phyloP scores from a whole-genome alignment of 805 yeast species.

The Candida berthetii region DNA sequence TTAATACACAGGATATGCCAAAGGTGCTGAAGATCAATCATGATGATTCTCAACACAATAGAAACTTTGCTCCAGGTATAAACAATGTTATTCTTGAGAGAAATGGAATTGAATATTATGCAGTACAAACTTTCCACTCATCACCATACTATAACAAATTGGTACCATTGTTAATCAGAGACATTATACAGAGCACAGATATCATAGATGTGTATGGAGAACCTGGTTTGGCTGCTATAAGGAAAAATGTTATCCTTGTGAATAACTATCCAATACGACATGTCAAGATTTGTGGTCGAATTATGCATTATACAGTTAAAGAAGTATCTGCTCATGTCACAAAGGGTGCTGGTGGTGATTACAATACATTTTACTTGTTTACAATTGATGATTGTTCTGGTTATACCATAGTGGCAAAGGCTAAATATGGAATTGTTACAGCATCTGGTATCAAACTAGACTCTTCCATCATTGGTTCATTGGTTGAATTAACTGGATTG shows the following conservation, averaged over 20 bases:
- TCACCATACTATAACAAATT: slow-evolving; percentile 22
- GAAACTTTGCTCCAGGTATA: slow-evolving; percentile 20
- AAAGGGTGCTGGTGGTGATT: no score
- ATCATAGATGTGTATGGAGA: slow-evolving; percentile 20
- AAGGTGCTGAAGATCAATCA: not conserved
- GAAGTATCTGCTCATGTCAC: not conserved
- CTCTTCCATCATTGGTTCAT: no score
- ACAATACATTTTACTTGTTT: slow-evolving; percentile 14
- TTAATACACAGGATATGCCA: no score
- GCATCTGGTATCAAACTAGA: not conserved
- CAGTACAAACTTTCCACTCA: slow-evolving; percentile 26
- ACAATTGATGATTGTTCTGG: slow-evolving; percentile 19
- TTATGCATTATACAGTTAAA: slow-evolving; percentile 13
- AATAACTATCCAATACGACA: slow-evolving; percentile 36
- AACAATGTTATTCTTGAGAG: slow-evolving; percentile 18
- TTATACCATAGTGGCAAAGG: not conserved
- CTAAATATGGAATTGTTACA: not conserved
- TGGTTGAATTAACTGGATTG: not conserved
- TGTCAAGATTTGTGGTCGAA: slow-evolving; percentile 29
- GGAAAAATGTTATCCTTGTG: slow-evolving; percentile 22
- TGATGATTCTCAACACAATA: not conserved
- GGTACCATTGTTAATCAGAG: slow-evolving; percentile 26
- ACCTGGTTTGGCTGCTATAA: slow-evolving; percentile 13
- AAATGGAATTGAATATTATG: slow-evolving; percentile 24
- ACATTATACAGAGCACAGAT: slow-evolving; percentile 16